phyloP scores from a whole-genome alignment of 2,329 filamentous ascomycete species.

The Curvularia eragrostidis region DNA sequence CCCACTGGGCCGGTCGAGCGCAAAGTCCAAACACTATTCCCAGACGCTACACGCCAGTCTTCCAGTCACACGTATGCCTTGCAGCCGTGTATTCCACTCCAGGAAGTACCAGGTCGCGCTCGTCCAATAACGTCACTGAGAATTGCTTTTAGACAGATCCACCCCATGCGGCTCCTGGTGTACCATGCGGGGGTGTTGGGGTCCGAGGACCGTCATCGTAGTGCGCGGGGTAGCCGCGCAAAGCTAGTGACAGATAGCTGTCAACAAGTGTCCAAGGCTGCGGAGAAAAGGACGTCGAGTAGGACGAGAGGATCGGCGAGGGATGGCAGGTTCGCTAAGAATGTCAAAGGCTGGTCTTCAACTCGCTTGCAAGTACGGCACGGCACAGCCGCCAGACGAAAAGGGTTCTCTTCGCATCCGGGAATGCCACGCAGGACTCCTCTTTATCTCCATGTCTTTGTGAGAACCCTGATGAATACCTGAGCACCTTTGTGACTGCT shows the following conservation, averaged over 20 bases:
- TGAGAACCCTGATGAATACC: constrained; percentile 18
- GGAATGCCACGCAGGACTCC: neutral
- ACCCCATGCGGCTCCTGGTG: constrained; percentile 31
- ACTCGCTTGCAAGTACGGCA: neutral
- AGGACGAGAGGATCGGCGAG: neutral
- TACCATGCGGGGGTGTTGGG: constrained; percentile 30
- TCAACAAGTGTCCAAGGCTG: constrained; percentile 3
- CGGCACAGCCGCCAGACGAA: neutral
- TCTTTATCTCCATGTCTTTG: constrained; percentile 10
- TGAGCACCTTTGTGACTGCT: constrained; percentile 15
- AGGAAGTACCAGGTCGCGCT: constrained; percentile 3
- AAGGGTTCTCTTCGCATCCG: neutral
- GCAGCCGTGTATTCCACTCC: constrained; percentile 9
- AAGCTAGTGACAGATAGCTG: neutral
- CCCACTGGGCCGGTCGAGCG: constrained; percentile 35
- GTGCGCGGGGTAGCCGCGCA: constrained; percentile 25
- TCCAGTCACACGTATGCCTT: constrained; percentile 19
- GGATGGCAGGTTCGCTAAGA: neutral
- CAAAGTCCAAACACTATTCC: constrained; percentile 20
- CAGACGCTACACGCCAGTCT: constrained; percentile 14
- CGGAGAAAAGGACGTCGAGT: constrained; percentile 9
- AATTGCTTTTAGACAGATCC: constrained; percentile 12
- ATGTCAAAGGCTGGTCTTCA: neutral
- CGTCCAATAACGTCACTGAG: constrained; percentile 13
- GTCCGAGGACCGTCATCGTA: constrained; percentile 19